Evolutionary conservation across 495 filamentous ascomycete genomes (phyloP), one percentile per base, ranked within the genome.

Genomic region (Talaromyces stipitatus): DNA sequence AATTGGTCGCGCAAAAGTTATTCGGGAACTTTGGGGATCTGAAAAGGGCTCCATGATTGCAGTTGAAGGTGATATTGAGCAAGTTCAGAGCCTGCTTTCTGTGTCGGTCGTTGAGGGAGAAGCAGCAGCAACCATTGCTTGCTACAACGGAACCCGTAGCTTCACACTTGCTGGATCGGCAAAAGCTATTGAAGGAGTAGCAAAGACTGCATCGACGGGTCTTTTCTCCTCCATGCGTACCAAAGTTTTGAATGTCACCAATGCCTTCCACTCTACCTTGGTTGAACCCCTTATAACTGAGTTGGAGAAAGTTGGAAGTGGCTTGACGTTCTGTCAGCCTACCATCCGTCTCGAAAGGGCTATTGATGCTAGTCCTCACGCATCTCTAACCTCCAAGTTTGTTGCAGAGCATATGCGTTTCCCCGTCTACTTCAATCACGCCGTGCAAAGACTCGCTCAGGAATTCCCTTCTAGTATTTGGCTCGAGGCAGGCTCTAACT

Each of bases 401-500:
- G 67, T 78, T 0, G 62, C 72, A 1, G 60, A 73, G 0, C 81
- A 84, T 57, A 75, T 75, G 57, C 65, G 78, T 4, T 58, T 74
- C 1, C 76, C 81, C 0, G 81, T 84, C 0, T 81, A 65, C 54
- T 84, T 83, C 55, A 50, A 64, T 9, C 67, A 79, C 4, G 79
- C 80, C 0, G 61, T 82, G 0, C 64, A 74, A 27, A 61, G 79
- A 27, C 64, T 83, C 0, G 58, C 72, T 3, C 47, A 69, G 18
- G 33, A 64, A 4, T 67, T 72, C 45, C 62, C 66, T 0, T 46
- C 63, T 0, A 67, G 66, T 23, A 66, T 78, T 11, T 83, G 70
- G 68, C 68, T 82, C 0, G 81, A 84, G 54, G 78, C 78, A 22
- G 79, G 80, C 0, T 79, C 78, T 1, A 69, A 62, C 22, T 78